These are phyloP conservation scores for Lithocarpus polystachyus DNA, from an alignment of 306 rosid species.

Conservation along the genomic window DNA sequence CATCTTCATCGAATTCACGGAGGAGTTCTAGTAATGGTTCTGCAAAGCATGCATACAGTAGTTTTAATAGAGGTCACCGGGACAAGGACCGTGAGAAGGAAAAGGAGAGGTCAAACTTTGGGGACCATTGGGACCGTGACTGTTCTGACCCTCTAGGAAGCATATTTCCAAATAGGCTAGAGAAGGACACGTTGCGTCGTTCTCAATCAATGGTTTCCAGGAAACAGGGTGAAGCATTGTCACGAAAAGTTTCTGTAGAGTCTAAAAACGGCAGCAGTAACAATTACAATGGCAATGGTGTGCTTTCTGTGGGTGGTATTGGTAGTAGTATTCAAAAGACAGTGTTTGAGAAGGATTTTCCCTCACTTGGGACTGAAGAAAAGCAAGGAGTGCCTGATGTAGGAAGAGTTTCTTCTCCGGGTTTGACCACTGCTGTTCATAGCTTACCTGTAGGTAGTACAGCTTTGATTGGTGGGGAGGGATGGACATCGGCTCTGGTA, in stretches of 20 bases:
- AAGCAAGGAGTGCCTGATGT: conserved; percentile 66
- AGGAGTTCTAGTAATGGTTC: conserved; percentile 75
- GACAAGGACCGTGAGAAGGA: conserved; percentile 97
- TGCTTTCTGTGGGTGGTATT: conserved; percentile 53
- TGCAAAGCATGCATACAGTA: conserved; percentile 94
- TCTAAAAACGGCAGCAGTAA: conserved; percentile 46
- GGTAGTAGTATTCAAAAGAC: conserved; percentile 64
- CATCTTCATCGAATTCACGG: conserved; percentile 79
- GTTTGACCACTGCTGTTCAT: conserved; percentile 73
- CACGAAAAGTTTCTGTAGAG: conserved; percentile 51
- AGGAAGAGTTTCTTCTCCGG: conserved; percentile 83
- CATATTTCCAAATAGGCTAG: conserved; percentile 57
- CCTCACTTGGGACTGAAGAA: conserved; percentile 92
- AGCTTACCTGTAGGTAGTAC: conserved; percentile 74
- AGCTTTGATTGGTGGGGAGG: conserved; percentile 89
- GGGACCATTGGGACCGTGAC: conserved; percentile 79
- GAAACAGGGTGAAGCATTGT: conserved; percentile 57
- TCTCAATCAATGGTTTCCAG: conserved; percentile 86
- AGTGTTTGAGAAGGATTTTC: conserved; percentile 93
- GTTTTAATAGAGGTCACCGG: conserved; percentile 86
- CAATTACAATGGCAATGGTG: conserved; percentile 52
- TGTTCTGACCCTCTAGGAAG: conserved; percentile 63
- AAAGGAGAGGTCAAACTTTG: conserved; percentile 67
- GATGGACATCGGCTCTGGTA: conserved; percentile 92
- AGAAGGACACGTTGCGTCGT: conserved; percentile 75